Evolutionary conservation across 352 stramenopile species (phyloP).

Genomic region (Globisporangium nunn): DNA sequence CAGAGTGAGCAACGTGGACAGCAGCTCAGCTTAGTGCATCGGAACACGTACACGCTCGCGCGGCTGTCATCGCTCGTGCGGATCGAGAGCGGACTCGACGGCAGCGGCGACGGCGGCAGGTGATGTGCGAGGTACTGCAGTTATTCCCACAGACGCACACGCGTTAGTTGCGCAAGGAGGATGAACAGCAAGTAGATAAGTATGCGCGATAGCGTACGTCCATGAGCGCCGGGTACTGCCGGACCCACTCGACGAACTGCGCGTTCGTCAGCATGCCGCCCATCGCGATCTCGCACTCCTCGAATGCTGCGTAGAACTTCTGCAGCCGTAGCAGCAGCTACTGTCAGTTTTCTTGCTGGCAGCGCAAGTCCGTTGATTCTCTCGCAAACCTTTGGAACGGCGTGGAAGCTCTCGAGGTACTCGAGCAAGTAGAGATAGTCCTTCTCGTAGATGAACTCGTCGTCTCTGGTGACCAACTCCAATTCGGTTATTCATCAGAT

Average conservation of each 20-base stretch:
- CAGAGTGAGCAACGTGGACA: no score
- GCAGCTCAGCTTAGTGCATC: no score
- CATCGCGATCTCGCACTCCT: conserved; percentile 57
- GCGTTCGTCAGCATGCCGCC: conserved; percentile 46
- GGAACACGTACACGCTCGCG: conserved; percentile 22
- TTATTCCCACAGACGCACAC: no score
- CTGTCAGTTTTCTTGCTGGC: neutral
- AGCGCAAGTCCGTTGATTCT: no score
- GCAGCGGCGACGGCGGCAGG: conserved; percentile 26
- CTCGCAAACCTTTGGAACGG: conserved; percentile 59
- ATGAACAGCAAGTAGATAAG: no score
- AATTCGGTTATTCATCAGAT: neutral
- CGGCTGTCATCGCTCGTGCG: conserved; percentile 38
- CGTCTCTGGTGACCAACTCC: conserved; percentile 15
- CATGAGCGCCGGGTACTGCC: conserved; percentile 56
- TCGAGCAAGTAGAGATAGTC: conserved; percentile 68
- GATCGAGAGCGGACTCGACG: conserved; percentile 29
- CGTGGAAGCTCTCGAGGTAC: conserved; percentile 53
- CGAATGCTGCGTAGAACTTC: conserved; percentile 69
- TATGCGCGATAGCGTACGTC: conserved; percentile 35
- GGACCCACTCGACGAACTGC: conserved; percentile 72
- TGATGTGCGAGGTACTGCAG: conserved; percentile 45
- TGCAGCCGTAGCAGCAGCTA: conserved; percentile 5
- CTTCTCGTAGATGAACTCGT: conserved; percentile 57
- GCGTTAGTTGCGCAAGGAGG: no score